phyloP scores from a whole-genome alignment of 2,329 filamentous ascomycete species.

The Diaporthe citriasiana region DNA sequence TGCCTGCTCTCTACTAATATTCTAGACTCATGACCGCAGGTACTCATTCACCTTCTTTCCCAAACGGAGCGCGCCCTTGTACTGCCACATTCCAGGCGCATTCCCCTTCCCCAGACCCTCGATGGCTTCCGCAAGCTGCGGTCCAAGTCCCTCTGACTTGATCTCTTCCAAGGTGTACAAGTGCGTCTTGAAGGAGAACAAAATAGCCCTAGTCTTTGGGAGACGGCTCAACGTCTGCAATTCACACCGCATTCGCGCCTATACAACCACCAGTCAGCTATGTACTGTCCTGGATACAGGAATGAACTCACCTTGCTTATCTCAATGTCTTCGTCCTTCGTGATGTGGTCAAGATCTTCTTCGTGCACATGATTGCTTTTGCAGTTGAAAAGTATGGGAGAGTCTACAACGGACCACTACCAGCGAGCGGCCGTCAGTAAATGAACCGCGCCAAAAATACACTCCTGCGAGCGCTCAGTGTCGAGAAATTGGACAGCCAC shows the following conservation, averaged over 20 bases:
- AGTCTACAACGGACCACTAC: constrained; percentile 65
- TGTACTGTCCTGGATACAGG: no score
- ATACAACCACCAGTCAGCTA: background rate
- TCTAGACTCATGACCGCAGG: constrained; percentile 53
- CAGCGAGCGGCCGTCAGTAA: background rate
- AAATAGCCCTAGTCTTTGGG: constrained; percentile 59
- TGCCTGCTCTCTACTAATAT: no score
- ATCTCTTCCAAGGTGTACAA: constrained; percentile 63
- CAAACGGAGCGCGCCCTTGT: constrained; percentile 66
- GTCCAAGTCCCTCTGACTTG: constrained; percentile 63
- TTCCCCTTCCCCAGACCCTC: constrained; percentile 66
- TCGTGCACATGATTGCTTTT: constrained; percentile 55
- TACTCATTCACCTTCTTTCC: constrained; percentile 62
- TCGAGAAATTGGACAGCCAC: constrained; percentile 40
- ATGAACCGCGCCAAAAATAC: background rate
- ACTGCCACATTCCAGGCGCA: constrained; percentile 66
- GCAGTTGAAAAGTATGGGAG: constrained; percentile 57
- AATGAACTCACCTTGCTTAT: constrained; percentile 52
- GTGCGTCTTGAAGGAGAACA: constrained; percentile 71
- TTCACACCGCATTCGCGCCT: constrained; percentile 61
- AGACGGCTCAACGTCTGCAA: constrained; percentile 66
- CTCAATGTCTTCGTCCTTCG: constrained; percentile 55
- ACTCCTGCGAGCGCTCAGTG: background rate
- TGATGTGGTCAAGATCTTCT: constrained; percentile 48
- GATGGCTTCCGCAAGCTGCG: constrained; percentile 64